A percentile compares a stretch with the other conserved stretches of the same genome.
Conservation (phyloP, 805 yeast genomes). For the Ogataea ramenticola region DNA sequence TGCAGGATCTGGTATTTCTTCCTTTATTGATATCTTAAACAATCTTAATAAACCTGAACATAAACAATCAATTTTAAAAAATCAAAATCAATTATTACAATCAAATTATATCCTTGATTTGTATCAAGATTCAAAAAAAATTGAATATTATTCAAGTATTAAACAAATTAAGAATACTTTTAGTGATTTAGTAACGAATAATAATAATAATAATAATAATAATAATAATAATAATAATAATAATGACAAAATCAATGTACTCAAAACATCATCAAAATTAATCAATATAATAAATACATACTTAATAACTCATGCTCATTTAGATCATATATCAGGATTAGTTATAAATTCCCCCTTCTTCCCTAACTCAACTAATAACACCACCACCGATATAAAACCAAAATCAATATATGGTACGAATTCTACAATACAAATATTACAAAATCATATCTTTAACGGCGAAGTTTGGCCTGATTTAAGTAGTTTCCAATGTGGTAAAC, state of each 20-base stretch:
- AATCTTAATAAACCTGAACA: neutral
- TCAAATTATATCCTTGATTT: slow-evolving; percentile 9
- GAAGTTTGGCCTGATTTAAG: slow-evolving; percentile 73
- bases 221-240: no score
- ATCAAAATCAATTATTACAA: neutral
- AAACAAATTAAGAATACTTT: neutral
- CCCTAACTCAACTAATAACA: slow-evolving; percentile 7
- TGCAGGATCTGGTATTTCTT: slow-evolving; percentile 69
- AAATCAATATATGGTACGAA: slow-evolving; percentile 48
- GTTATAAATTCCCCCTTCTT: slow-evolving; percentile 65
- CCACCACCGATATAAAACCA: slow-evolving; percentile 12
- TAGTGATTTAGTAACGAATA: neutral
- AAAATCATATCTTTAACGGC: slow-evolving; percentile 61
- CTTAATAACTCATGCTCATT: slow-evolving; percentile 73
- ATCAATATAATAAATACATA: slow-evolving; percentile 20
- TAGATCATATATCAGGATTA: slow-evolving; percentile 71
- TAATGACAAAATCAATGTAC: neutral
- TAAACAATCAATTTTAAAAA: neutral
- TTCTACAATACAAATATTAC: slow-evolving; percentile 45
- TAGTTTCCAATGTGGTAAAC: slow-evolving; percentile 4
- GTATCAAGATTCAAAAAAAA: slow-evolving; percentile 9
- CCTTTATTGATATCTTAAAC: slow-evolving; percentile 34
- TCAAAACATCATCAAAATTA: slow-evolving; percentile 1
- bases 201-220: no score
- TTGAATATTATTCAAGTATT: slow-evolving; percentile 6